Conservation (phyloP, 2,329 filamentous ascomycete species). For the Amauroascus niger region DNA sequence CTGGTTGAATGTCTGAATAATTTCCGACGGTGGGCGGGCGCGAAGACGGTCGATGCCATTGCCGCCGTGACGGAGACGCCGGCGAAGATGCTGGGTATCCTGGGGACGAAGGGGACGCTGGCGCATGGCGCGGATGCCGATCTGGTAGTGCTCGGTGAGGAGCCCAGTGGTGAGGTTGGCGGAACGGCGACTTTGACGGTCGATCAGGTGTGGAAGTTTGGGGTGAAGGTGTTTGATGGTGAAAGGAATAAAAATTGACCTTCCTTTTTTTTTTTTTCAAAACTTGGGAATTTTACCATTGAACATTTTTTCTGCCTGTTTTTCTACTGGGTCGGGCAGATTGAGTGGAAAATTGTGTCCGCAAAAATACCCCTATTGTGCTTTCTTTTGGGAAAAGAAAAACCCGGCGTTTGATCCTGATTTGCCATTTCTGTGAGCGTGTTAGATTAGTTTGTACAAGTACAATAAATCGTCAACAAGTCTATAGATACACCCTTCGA, state of each 20-base stretch:
- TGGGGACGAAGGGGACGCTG: constrained; percentile 33
- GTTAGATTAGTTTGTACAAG: too few relatives aligned
- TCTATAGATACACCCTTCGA: too few relatives aligned
- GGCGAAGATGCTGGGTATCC: constrained; percentile 31
- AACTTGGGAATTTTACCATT: too few relatives aligned
- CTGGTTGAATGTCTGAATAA: constrained; percentile 39
- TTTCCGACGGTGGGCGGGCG: constrained; percentile 34
- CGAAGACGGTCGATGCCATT: constrained; percentile 33
- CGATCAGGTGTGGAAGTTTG: constrained; percentile 38
- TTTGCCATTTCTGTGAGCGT: too few relatives aligned
- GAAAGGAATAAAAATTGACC: constrained; percentile 25
- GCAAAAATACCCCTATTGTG: too few relatives aligned
- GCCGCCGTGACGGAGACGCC: constrained; percentile 34
- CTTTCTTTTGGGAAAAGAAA: too few relatives aligned
- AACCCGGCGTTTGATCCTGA: too few relatives aligned
- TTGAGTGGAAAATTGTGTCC: too few relatives aligned
- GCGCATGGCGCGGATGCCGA: constrained; percentile 36
- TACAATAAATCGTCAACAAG: too few relatives aligned
- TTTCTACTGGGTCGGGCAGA: too few relatives aligned
- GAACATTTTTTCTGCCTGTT: too few relatives aligned
- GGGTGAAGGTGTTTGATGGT: constrained; percentile 32
- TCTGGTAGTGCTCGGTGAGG: constrained; percentile 34
- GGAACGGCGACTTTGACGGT: constrained; percentile 29
- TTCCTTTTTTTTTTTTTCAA: too few relatives aligned
- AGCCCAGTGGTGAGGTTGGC: constrained; percentile 20